Evolutionary conservation across 2,329 filamentous ascomycete species (phyloP), one percentile per base, ranked within the genome.

Genomic region (Fonsecaea erecta): DNA sequence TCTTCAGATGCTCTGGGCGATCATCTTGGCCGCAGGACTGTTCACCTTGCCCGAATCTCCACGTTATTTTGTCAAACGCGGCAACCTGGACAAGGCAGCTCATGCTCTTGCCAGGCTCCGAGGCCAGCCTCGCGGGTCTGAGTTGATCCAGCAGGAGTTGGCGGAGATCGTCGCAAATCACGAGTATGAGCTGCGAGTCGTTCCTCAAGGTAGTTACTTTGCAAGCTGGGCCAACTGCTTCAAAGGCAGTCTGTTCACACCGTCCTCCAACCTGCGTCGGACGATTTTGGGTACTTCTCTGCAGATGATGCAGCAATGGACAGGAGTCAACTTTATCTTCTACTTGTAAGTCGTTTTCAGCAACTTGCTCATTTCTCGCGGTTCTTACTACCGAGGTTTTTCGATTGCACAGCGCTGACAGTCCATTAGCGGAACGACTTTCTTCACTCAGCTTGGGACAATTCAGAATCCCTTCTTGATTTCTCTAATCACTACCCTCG

Each of bases 241-340:
- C 81, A 77, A 74, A 46, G 86, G 86, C 55, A 82, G 80, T 57
- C 74, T 85, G 68, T 84, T 78, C 75, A 77, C 81, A 65, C 79
- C 83, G 24, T 83, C 81, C 75, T 84, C 69, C 72, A 82, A 82
- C 71, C 61, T 91, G 63, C 88, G 89, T 74, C 86, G 88, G 71
- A 89, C 88, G 34, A 86, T 91, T 65, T 82, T 92, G 52, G 89
- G 89, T 73, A 90, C 86, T 53, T 88, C 88, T 28, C 82, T 91
- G 34, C 89, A 92, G 82, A 91, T 91, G 89, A 91, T 91, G 88
- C 89, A 91, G 79, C 89, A 92, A 79, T 72, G 85, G 86, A 93
- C 91, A 26, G 91, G 92, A 82, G 90, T 96, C 80, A 96, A 96
- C 85, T 96, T 94, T 81, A 91, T 95, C 83, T 95, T 93, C 83